Conservation (phyloP, 2,329 filamentous ascomycete genomes). For the Aspergillus sp. region DNA sequence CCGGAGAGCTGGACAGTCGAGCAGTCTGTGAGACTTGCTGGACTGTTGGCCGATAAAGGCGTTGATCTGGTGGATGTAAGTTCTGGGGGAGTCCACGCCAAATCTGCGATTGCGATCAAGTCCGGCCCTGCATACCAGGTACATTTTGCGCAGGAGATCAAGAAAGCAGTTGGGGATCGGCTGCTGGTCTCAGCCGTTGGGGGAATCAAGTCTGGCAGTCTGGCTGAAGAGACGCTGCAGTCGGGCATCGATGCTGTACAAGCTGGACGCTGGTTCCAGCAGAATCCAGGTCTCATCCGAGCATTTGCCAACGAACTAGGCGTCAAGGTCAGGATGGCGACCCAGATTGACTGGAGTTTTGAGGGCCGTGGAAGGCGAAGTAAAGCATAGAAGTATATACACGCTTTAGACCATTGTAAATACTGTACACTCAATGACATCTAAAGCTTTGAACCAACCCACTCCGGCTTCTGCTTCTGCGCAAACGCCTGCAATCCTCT, state of each 20-base stretch:
- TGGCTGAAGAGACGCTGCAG: conserved; percentile 41
- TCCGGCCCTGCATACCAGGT: conserved; percentile 26
- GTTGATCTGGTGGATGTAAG: conserved; percentile 7
- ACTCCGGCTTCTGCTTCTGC: conserved; percentile 82
- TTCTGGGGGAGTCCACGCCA: conserved; percentile 1
- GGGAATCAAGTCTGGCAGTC: conserved; percentile 16
- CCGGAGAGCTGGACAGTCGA: not conserved
- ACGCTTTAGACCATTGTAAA: too few relatives aligned
- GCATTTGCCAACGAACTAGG: conserved; percentile 56
- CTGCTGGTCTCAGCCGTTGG: conserved; percentile 23
- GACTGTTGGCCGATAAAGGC: conserved; percentile 11
- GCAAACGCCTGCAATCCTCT: conserved; percentile 64
- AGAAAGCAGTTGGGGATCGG: conserved; percentile 21
- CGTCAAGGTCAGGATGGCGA: conserved; percentile 48
- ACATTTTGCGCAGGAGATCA: conserved; percentile 24
- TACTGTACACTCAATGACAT: not conserved
- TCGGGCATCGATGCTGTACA: conserved; percentile 51
- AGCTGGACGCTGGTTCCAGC: conserved; percentile 57
- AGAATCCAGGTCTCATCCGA: conserved; percentile 59
- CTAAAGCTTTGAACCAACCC: conserved; percentile 52
- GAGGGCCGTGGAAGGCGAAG: conserved; percentile 3
- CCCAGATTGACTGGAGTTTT: conserved; percentile 17
- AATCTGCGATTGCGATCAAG: conserved; percentile 16
- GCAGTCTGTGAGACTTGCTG: not conserved
- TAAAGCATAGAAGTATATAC: too few relatives aligned